phyloP scores from a whole-genome alignment of 2,329 filamentous ascomycete genomes.

The Fusarium beomiforme region DNA sequence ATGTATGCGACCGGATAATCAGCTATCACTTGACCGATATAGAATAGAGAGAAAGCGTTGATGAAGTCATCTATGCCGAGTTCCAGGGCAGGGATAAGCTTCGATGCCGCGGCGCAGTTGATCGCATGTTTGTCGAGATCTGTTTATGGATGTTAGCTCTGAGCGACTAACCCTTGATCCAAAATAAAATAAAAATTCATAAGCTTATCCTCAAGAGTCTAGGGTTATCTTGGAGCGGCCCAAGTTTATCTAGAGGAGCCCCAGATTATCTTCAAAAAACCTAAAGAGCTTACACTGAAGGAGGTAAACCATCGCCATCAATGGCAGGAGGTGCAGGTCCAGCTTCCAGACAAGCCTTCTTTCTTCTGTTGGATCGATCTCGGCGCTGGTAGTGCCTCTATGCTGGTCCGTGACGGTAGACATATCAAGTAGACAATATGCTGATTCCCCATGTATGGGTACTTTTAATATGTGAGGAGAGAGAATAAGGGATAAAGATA shows the following conservation, averaged over 20 bases:
- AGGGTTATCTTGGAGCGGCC: too few relatives aligned
- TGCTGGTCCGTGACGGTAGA: slow-evolving; percentile 5
- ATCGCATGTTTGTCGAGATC: slow-evolving; percentile 34
- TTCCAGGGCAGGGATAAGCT: slow-evolving; percentile 12
- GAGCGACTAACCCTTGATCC: not conserved
- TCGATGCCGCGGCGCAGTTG: slow-evolving; percentile 16
- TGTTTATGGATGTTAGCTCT: not conserved
- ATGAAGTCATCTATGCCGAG: slow-evolving; percentile 29
- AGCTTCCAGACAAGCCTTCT: slow-evolving; percentile 25
- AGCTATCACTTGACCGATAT: slow-evolving; percentile 29
- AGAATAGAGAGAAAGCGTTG: slow-evolving; percentile 30
- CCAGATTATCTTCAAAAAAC: not conserved
- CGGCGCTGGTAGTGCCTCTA: slow-evolving; percentile 18
- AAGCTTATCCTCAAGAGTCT: too few relatives aligned
- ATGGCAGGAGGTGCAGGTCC: slow-evolving; percentile 26
- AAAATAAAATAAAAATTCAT: too few relatives aligned
- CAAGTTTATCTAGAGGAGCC: too few relatives aligned
- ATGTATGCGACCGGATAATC: slow-evolving; percentile 28
- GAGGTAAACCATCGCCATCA: slow-evolving; percentile 34
- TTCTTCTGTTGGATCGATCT: slow-evolving; percentile 30
- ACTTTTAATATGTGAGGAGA: too few relatives aligned
- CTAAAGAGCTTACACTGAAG: slow-evolving; percentile 26
- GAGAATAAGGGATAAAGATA: too few relatives aligned
- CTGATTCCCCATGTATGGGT: too few relatives aligned
- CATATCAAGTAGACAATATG: not conserved